Evolutionary conservation across 306 rosid genomes (phyloP).

Genomic region (Casuarina cunninghamiana): DNA sequence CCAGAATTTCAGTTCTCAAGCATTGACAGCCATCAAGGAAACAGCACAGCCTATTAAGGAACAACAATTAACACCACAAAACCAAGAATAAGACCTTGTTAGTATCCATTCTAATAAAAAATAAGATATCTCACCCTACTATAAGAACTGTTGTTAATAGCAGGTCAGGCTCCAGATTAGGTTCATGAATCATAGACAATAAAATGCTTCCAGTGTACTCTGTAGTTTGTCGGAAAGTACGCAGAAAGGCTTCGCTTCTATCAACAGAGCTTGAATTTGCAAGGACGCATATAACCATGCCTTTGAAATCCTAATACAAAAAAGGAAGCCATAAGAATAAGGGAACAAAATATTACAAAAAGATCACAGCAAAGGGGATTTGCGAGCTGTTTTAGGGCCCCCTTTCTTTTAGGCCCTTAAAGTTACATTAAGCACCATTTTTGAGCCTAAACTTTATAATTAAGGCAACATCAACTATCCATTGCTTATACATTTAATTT

Average conservation of each 20-base stretch:
- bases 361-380: not conserved
- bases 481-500: not conserved
- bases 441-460: not conserved
- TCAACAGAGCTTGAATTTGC: constrained; percentile 55
- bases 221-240: constrained; percentile 64
- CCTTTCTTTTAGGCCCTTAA: not conserved
- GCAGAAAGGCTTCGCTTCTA: constrained; percentile 50
- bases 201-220: constrained; percentile 58
- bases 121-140: constrained; percentile 59
- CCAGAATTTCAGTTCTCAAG: not conserved
- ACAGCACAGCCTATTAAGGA: not conserved
- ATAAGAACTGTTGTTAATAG: constrained; percentile 70
- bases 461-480: too few relatives aligned
- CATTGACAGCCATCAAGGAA: not conserved
- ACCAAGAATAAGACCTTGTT: not conserved
- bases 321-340: constrained; percentile 14
- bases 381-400: not conserved
- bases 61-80: not conserved
- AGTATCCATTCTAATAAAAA: constrained; percentile 24
- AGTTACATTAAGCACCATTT: not conserved
- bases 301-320: constrained; percentile 58
- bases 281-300: constrained; percentile 64
- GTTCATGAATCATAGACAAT: constrained; percentile 59
- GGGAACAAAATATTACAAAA: not conserved
- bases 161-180: constrained; percentile 71